Evolutionary conservation across 306 rosid species (phyloP).

Genomic region (Macrotyloma uniflorum): DNA sequence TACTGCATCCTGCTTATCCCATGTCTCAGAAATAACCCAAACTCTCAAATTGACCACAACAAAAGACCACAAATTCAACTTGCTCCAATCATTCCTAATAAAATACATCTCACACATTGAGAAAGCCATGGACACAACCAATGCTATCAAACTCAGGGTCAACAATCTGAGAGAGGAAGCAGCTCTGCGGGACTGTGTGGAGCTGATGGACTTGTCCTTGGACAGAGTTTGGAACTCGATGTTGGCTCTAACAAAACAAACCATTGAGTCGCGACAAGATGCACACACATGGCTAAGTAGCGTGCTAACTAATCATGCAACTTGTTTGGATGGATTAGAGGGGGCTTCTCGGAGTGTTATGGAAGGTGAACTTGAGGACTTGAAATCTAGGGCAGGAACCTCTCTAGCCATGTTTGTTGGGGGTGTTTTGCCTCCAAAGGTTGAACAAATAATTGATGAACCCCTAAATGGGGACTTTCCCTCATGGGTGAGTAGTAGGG

Average conservation of each 20-base stretch:
- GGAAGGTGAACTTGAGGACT: slow-evolving; percentile 47
- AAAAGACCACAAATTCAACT: neutral
- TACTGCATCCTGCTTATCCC: slow-evolving; percentile 50
- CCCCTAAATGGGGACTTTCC: slow-evolving; percentile 43
- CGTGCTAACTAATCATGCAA: slow-evolving; percentile 73
- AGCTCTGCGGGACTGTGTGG: slow-evolving; percentile 53
- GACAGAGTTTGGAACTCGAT: slow-evolving; percentile 56
- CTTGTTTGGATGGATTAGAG: slow-evolving; percentile 68
- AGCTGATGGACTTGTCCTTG: slow-evolving; percentile 57
- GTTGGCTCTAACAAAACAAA: slow-evolving; percentile 39
- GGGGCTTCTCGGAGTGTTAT: slow-evolving; percentile 31
- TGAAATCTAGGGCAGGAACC: slow-evolving; percentile 55
- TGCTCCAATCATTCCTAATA: slow-evolving; percentile 46
- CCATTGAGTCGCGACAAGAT: slow-evolving; percentile 37
- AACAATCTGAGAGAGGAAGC: slow-evolving; percentile 49
- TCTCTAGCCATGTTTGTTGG: slow-evolving; percentile 52
- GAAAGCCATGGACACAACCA: slow-evolving; percentile 31
- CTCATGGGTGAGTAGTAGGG: slow-evolving; percentile 52
- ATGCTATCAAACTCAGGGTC: slow-evolving; percentile 26
- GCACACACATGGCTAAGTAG: slow-evolving; percentile 77
- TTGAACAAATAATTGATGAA: slow-evolving; percentile 5
- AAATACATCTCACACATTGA: slow-evolving; percentile 47
- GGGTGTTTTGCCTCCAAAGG: slow-evolving; percentile 30
- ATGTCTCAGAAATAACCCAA: slow-evolving; percentile 47
- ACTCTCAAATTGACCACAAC: neutral